These are phyloP conservation scores for Austroboletus novae-zelandiae DNA, from an alignment of 1,284 basidiomycete genomes.

Conservation along the genomic window DNA sequence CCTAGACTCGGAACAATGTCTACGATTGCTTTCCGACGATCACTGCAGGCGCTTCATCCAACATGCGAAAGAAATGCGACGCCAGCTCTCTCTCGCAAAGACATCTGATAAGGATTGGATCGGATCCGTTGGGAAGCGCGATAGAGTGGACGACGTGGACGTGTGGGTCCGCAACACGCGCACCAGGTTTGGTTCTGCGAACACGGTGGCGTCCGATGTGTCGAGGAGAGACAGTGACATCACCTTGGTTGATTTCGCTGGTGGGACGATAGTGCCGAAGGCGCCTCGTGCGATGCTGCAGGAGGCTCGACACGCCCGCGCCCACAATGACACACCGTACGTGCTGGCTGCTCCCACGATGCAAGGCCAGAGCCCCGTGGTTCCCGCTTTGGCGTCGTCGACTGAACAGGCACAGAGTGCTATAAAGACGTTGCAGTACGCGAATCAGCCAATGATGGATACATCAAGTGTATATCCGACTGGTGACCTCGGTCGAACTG, in stretches of 20 bases:
- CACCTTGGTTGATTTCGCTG: constrained; percentile 21
- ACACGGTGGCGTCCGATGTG: constrained; percentile 10
- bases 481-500: neutral
- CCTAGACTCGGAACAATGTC: constrained; percentile 19
- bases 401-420: constrained; percentile 5
- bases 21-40: constrained; percentile 28
- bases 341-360: constrained; percentile 3
- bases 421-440: constrained; percentile 1
- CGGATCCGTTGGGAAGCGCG: constrained; percentile 10
- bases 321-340: neutral
- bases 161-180: constrained; percentile 15
- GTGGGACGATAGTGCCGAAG: constrained; percentile 14
- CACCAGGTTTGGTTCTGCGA: constrained; percentile 15
- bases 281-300: constrained; percentile 26
- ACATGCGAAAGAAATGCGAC: constrained; percentile 25
- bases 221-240: constrained; percentile 27
- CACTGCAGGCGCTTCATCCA: constrained; percentile 19
- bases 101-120: constrained; percentile 4
- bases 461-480: neutral
- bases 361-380: neutral
- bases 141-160: constrained; percentile 13
- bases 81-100: constrained; percentile 16
- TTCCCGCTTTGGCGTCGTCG: neutral
- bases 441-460: neutral
- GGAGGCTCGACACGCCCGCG: neutral